Base-by-base conservation (phyloP, 768 basidiomycete genomes). In the Phlebiopsis gigantea region DNA sequence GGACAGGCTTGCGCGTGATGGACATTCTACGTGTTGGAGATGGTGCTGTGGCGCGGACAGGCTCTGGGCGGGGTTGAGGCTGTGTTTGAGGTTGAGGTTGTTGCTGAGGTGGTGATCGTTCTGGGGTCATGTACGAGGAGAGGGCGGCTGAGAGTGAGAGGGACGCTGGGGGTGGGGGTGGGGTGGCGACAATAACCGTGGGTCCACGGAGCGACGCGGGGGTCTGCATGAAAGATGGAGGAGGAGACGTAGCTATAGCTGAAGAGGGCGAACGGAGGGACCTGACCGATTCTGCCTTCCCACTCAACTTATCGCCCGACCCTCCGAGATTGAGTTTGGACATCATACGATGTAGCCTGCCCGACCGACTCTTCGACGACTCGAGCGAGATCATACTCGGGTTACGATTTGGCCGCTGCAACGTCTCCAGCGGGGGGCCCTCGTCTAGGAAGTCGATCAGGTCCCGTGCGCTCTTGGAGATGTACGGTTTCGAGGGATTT, bases 271-370 rank as follows among this genome's bases (percentile, higher is more conserved):
- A 53, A 24, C 48, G 44, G 22, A 56, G 69, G 21, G 66, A 68
- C 56, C 63, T 69, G 30, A 66, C 58, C 46, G 62, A 66, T 45
- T 69, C 72, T 49, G 63, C 61, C 60, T 46, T 57, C 1, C 57
- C 60, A 52, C 62, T 66, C 55, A 66, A 56, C 44, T 49, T 63
- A 49, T 71, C 72, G 53, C 82, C 73, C 43, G 63, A 71, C 34
- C 64, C 65, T 39, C 64, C 65, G 19, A 66, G 67, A 34, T 81
- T 85, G 25, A 93, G 74, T 63, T 83, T 86, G 19, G 90, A 91
- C 63, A 94, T 88, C 84, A 94, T 91, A 60, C 84, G 81, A 69
- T 87, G 86, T 58, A 93, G 72, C 24, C 89, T 79, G 47, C 82
- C 82, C 54, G 77, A 67, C 53, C 61, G 72, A 77, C 57, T 63